Conservation (phyloP, 305 asterid genomes). For the Plantago coronopus region DNA sequence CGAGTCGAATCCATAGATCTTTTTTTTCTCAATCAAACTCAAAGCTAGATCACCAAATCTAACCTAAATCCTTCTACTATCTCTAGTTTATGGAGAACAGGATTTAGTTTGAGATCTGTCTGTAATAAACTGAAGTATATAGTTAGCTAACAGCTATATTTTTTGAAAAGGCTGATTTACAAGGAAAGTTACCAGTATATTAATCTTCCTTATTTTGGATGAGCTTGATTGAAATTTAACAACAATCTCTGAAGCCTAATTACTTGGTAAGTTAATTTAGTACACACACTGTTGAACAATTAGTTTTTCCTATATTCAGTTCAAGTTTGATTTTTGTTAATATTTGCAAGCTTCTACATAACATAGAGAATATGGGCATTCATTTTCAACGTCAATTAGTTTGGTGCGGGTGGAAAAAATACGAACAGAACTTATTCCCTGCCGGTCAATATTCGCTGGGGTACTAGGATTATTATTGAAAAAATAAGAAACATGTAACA, state of each 20-base stretch:
- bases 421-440: no score
- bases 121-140: neutral
- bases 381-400: no score
- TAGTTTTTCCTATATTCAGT: no score
- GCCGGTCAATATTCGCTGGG: no score
- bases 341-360: neutral
- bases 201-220: neutral
- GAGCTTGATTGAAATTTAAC: no score
- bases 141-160: slow-evolving; percentile 11
- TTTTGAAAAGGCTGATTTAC: neutral
- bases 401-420: no score
- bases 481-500: no score
- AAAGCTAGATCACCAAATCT: neutral
- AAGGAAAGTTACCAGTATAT: slow-evolving; percentile 19
- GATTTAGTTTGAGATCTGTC: slow-evolving; percentile 12
- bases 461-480: no score
- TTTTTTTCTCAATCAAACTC: neutral
- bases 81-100: slow-evolving; percentile 1
- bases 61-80: slow-evolving; percentile 1
- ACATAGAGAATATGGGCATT: neutral
- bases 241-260: no score
- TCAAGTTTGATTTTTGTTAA: no score
- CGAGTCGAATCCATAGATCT: slow-evolving; percentile 18
- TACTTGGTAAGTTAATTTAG: no score
- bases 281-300: no score